phyloP scores from a whole-genome alignment of 2,329 filamentous ascomycete species.

The Cladosporium sp. region DNA sequence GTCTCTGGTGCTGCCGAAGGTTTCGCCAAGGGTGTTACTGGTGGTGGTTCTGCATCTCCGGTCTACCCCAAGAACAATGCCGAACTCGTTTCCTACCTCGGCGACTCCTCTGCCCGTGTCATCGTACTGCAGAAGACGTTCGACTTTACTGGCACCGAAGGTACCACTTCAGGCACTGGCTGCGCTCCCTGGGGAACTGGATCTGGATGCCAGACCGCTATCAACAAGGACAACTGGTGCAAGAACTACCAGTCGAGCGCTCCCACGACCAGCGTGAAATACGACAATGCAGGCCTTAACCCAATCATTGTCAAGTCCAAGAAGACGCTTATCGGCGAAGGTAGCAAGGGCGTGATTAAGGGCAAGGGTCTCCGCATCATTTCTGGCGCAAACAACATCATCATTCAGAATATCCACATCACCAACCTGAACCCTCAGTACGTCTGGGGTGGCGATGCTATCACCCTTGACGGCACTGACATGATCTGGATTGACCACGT shows the following conservation, averaged over 20 bases:
- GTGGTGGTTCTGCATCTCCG: slow-evolving; percentile 50
- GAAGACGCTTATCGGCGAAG: slow-evolving; percentile 36
- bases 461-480: slow-evolving; percentile 27
- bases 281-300: slow-evolving; percentile 30
- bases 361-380: slow-evolving; percentile 36
- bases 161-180: slow-evolving; percentile 45
- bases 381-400: slow-evolving; percentile 46
- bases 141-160: slow-evolving; percentile 52
- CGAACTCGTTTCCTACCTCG: slow-evolving; percentile 55
- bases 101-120: slow-evolving; percentile 50
- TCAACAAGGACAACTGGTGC: slow-evolving; percentile 55
- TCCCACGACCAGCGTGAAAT: slow-evolving; percentile 31
- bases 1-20: slow-evolving; percentile 31
- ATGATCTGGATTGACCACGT: slow-evolving; percentile 26
- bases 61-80: slow-evolving; percentile 48
- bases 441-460: slow-evolving; percentile 31
- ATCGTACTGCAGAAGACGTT: slow-evolving; percentile 52
- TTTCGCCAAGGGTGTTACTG: slow-evolving; percentile 51
- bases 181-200: slow-evolving; percentile 40
- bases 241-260: slow-evolving; percentile 47
- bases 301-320: slow-evolving; percentile 32
- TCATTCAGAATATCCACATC: slow-evolving; percentile 38
- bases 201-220: slow-evolving; percentile 54
- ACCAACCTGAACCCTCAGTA: slow-evolving; percentile 29
- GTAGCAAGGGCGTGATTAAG: slow-evolving; percentile 33